phyloP scores from a whole-genome alignment of 2,329 filamentous ascomycete genomes.

The Penicillium sp. region DNA sequence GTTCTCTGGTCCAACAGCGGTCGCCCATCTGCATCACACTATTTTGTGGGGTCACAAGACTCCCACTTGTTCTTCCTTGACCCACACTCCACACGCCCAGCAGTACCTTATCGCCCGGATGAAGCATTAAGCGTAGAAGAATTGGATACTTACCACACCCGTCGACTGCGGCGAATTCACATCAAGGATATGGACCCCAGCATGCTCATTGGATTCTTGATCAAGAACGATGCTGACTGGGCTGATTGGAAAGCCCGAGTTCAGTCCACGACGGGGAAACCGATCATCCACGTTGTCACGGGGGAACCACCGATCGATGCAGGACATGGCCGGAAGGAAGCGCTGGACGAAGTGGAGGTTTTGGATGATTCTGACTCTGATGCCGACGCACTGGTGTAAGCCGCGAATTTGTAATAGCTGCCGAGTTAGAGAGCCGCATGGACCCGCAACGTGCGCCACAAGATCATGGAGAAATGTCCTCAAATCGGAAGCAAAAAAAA shows the following conservation, averaged over 20 bases:
- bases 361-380: constrained; percentile 67
- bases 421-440: neutral
- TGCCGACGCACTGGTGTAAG: constrained; percentile 1
- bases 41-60: constrained; percentile 75
- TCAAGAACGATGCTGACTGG: constrained; percentile 84
- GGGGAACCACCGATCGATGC: constrained; percentile 65
- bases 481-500: neutral
- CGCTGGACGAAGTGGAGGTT: constrained; percentile 87
- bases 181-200: constrained; percentile 95
- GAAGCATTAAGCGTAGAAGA: constrained; percentile 71
- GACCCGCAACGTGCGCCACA: neutral
- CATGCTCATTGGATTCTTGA: constrained; percentile 94
- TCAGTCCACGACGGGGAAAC: constrained; percentile 76
- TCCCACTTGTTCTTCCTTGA: constrained; percentile 92
- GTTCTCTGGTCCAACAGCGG: constrained; percentile 63
- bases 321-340: constrained; percentile 67
- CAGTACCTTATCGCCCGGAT: constrained; percentile 65
- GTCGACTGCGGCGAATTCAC: constrained; percentile 79
- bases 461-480: neutral
- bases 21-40: constrained; percentile 86
- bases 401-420: neutral
- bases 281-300: constrained; percentile 83
- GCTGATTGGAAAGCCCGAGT: constrained; percentile 78
- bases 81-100: constrained; percentile 82
- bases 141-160: constrained; percentile 82